Evolutionary conservation across 768 basidiomycete genomes (phyloP).

Genomic region (Amanita muscaria): DNA sequence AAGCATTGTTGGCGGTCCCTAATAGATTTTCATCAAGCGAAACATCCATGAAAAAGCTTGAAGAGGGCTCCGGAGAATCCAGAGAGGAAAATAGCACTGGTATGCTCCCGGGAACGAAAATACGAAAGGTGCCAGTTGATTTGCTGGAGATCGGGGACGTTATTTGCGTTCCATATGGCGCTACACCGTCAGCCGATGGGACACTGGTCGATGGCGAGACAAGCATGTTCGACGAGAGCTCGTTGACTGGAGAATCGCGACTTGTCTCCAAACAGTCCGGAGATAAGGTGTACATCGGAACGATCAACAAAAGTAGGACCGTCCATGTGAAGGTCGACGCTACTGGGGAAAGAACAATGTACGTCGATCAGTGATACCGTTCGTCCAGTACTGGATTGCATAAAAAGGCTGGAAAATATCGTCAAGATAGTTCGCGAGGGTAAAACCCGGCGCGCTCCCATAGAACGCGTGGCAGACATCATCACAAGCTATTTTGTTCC

Average conservation of each 20-base stretch:
- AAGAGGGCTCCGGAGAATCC: constrained; percentile 26
- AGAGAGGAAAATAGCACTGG: constrained; percentile 8
- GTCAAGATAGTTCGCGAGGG: constrained; percentile 73
- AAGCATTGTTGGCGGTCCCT: constrained; percentile 46
- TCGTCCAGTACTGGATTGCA: not conserved
- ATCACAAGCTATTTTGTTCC: constrained; percentile 83
- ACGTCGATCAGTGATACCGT: constrained; percentile 13
- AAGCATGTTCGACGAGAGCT: constrained; percentile 71
- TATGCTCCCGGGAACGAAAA: constrained; percentile 15
- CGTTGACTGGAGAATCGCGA: constrained; percentile 72
- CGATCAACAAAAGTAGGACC: constrained; percentile 55
- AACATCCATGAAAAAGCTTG: constrained; percentile 10
- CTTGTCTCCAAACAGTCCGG: constrained; percentile 50
- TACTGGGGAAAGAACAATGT: constrained; percentile 66
- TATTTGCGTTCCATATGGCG: constrained; percentile 64
- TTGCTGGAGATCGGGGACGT: constrained; percentile 75
- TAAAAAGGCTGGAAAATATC: constrained; percentile 61
- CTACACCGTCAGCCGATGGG: constrained; percentile 73
- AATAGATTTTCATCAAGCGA: constrained; percentile 4
- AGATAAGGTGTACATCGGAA: constrained; percentile 68
- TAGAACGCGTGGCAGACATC: constrained; percentile 70
- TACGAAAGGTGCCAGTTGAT: constrained; percentile 41
- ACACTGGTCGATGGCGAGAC: constrained; percentile 40
- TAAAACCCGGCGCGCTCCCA: constrained; percentile 61
- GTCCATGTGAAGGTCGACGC: constrained; percentile 55